Conservation (phyloP, 495 filamentous ascomycete species). For the Hypoxylon trugodes region DNA sequence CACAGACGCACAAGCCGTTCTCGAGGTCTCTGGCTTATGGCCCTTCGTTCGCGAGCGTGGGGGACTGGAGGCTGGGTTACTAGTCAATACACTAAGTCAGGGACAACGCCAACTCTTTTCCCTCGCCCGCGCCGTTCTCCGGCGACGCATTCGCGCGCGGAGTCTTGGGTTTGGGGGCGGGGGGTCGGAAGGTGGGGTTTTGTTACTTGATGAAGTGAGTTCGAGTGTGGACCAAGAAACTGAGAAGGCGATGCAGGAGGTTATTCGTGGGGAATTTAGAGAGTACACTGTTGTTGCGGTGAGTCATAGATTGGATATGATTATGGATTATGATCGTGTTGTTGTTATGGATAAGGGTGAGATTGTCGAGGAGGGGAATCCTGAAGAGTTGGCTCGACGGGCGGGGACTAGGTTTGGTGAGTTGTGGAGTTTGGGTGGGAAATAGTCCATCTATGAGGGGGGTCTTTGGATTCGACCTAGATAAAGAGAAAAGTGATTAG, state of each 20-base stretch:
- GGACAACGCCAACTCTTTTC: slow-evolving; percentile 73
- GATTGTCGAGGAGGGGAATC: slow-evolving; percentile 54
- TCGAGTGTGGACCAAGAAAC: slow-evolving; percentile 57
- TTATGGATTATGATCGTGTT: slow-evolving; percentile 58
- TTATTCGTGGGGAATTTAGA: slow-evolving; percentile 54
- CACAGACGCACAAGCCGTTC: slow-evolving; percentile 52
- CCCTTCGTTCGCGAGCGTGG: slow-evolving; percentile 58
- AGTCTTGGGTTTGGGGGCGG: slow-evolving; percentile 23
- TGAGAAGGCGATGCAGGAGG: slow-evolving; percentile 53
- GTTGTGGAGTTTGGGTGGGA: slow-evolving; percentile 30
- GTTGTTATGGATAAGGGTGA: slow-evolving; percentile 54
- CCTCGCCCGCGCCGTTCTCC: slow-evolving; percentile 67
- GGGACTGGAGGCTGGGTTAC: slow-evolving; percentile 60
- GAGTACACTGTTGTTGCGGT: slow-evolving; percentile 59
- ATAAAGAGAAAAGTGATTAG: neutral
- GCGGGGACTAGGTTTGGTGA: slow-evolving; percentile 50
- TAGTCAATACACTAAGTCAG: slow-evolving; percentile 62
- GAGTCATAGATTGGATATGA: slow-evolving; percentile 56
- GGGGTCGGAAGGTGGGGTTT: slow-evolving; percentile 35
- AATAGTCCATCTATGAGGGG: neutral
- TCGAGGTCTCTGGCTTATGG: slow-evolving; percentile 60
- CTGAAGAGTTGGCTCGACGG: slow-evolving; percentile 40
- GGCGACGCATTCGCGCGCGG: slow-evolving; percentile 41
- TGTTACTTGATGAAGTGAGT: slow-evolving; percentile 53
- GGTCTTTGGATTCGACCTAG: neutral